These are phyloP conservation scores for Capsicum rhomboideum DNA, from an alignment of 257 asterid species.

Conservation along the genomic window DNA sequence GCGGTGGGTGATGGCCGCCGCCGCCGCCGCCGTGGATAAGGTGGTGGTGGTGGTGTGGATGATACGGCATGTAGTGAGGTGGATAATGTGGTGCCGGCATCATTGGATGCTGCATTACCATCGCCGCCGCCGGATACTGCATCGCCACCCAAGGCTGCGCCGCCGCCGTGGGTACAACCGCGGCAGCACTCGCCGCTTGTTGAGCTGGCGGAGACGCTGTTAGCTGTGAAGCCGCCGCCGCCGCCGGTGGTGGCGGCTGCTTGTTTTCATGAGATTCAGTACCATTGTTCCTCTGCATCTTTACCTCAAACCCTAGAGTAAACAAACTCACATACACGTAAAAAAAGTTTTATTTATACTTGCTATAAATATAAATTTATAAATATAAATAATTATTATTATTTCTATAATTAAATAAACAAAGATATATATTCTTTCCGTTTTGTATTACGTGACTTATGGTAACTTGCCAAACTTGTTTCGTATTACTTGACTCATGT, in stretches of 20 bases:
- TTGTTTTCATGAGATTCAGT: slow-evolving; percentile 4
- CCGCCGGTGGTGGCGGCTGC: not conserved
- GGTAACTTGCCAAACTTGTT: too few species aligned
- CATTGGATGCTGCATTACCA: slow-evolving; percentile 13
- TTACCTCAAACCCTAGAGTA: slow-evolving; percentile 1
- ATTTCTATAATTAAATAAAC: not conserved
- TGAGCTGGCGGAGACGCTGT: not conserved
- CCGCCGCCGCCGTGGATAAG: not conserved
- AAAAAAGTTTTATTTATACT: not conserved
- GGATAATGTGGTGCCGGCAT: slow-evolving; percentile 7
- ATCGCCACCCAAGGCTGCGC: slow-evolving; percentile 4
- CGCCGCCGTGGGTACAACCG: not conserved
- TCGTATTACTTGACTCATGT: too few species aligned
- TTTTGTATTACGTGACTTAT: too few species aligned
- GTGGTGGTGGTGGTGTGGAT: slow-evolving; percentile 20
- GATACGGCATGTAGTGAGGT: slow-evolving; percentile 7
- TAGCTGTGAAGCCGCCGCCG: too few species aligned
- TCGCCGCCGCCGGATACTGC: slow-evolving; percentile 10
- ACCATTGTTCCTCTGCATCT: slow-evolving; percentile 5
- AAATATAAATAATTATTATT: not conserved
- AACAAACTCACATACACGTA: not conserved
- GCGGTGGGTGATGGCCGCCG: slow-evolving; percentile 18
- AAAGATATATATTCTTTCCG: not conserved
- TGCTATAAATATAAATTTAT: not conserved
- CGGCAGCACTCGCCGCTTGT: not conserved